A percentile compares a stretch with the other conserved stretches of the same genome.
phyloP scores from a whole-genome alignment of 495 filamentous ascomycete genomes.

The Venustampulla echinocandica region DNA sequence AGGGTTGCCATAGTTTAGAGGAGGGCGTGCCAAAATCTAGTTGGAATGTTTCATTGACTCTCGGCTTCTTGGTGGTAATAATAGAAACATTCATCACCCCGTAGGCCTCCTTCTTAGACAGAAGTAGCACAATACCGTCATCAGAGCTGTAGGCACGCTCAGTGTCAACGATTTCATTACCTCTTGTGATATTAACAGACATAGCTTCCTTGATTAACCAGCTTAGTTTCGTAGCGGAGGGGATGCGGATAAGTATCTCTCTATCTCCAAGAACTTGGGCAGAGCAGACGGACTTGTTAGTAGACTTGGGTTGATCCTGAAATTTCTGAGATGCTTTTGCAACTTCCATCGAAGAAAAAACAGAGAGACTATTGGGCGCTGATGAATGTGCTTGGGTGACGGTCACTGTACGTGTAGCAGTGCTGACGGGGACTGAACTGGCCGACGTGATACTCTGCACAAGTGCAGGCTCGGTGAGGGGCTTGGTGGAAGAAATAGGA shows the following conservation, averaged over 20 bases:
- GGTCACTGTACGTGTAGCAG: constrained; percentile 21
- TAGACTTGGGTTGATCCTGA: constrained; percentile 34
- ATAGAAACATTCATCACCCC: constrained; percentile 51
- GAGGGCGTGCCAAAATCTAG: constrained; percentile 46
- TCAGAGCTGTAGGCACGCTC: constrained; percentile 45
- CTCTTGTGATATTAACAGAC: constrained; percentile 41
- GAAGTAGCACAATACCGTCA: constrained; percentile 25
- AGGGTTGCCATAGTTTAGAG: constrained; percentile 34
- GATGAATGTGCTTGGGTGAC: constrained; percentile 17
- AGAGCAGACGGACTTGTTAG: constrained; percentile 20
- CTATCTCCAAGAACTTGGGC: constrained; percentile 48
- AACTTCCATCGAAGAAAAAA: constrained; percentile 26
- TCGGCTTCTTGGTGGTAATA: constrained; percentile 40
- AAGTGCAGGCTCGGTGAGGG: constrained; percentile 5
- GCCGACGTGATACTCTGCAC: constrained; percentile 6
- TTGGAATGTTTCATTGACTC: constrained; percentile 40
- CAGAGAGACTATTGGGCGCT: constrained; percentile 24
- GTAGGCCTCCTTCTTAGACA: constrained; percentile 49
- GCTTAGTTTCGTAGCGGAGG: constrained; percentile 43
- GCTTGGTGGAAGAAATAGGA: constrained; percentile 14
- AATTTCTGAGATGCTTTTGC: constrained; percentile 25
- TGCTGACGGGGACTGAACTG: constrained; percentile 8
- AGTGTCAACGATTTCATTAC: constrained; percentile 35
- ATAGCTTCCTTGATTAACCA: constrained; percentile 40
- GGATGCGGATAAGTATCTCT: constrained; percentile 40